Base-by-base conservation (phyloP, 2,329 filamentous ascomycete genomes). In the Cryphonectria nitschkei region DNA sequence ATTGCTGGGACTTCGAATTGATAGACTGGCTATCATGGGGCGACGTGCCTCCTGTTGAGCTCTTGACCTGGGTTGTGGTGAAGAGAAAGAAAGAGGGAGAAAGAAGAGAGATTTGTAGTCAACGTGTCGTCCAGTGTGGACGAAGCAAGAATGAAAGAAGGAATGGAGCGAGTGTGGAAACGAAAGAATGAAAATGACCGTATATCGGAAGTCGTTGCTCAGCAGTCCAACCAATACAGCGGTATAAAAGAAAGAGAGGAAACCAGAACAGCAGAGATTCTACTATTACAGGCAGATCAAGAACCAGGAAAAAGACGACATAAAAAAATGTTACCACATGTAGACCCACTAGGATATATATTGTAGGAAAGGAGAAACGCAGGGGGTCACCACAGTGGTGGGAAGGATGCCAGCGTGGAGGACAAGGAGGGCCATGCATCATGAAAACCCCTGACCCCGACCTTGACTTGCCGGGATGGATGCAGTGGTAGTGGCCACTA, bases 151-250 rank as follows among this genome's bases (percentile, higher is more conserved):
- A 66, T 39, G 43, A 58, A 52, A 29, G 39, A 41, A 61, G 11
- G 58, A 63, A 70, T 60, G 67, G 70, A 72, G 26, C 37, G 70
- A 72, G 68, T 52, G 68, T 71, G 67, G 67, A 63, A 64, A 69
- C 43, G 63, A 72, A 69, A 68, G 69, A 52, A 67, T 41, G 46
- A 65, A 60, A 32, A 68, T 11, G 22, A 39, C 58, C 58, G 56
- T 66, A 50, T 69, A 58, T 32, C 50, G 16, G 43, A 39, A 50
- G 39, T 68, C 39, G 67, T 66, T 71, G 66, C 67, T 68, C 67
- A 70, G 67, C 66, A 71, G 52, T 66, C 22, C 58, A 70, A 63
- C 58, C 46, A 50, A 68, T 67, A 67, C 58, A 65, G 67, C 67
- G 54, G 67, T 34, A 68, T 13, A 46, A 41, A 37, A 70, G 46